Base-by-base conservation (phyloP, 2,329 filamentous ascomycete species). In the Neophaeococcomyces mojaviensis region DNA sequence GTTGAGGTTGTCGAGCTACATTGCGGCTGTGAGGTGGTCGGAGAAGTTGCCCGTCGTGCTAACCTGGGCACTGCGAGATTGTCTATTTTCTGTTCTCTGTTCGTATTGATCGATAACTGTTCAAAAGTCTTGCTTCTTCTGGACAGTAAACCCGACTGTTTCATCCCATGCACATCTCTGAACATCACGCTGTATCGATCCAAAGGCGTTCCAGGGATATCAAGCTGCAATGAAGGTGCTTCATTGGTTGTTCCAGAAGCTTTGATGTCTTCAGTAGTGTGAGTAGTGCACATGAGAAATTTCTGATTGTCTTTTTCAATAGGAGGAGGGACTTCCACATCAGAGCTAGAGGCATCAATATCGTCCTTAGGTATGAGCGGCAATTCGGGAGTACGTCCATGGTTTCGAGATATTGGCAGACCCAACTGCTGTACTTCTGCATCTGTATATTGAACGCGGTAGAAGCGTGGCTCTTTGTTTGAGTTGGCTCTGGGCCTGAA, bases 401-500 rank as follows among this genome's bases (percentile, higher is more conserved):
- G 35, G 13, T 9, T 26, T 22, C 43, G 16, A 31, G 8, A 7
- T 3, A 31, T 34, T 12, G 35, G 43, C 18, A 39, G 16, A 3
- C 43, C 34, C n/a, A 46, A 24, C 16, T 39, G 38, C 5, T 46
- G 16, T 12, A 13, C 20, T n/a, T 39, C 34, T 4, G 35, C 16
- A 18, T 39, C 32, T 15, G 35, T 19, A 3, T 10, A n/a, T 46
- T 46, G 34, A 15, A 32, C 16, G 10, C 15, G 32, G 19, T 37
- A 35, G 12, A 36, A 28, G n/a, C 16, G 35, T 13, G 26, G 18
- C 7, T 39, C 24, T 22, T 33, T 39, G 26, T 46, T 30, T 5
- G 26, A 26, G 16, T n/a, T 20, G n/a, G 43, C n/a, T n/a, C 46
- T 68, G 15, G 61, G 59, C 45, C 60, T 67, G 56, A 72, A 71